Base-by-base conservation (phyloP, 2,329 filamentous ascomycete species). In the Paecilomyces formosus region DNA sequence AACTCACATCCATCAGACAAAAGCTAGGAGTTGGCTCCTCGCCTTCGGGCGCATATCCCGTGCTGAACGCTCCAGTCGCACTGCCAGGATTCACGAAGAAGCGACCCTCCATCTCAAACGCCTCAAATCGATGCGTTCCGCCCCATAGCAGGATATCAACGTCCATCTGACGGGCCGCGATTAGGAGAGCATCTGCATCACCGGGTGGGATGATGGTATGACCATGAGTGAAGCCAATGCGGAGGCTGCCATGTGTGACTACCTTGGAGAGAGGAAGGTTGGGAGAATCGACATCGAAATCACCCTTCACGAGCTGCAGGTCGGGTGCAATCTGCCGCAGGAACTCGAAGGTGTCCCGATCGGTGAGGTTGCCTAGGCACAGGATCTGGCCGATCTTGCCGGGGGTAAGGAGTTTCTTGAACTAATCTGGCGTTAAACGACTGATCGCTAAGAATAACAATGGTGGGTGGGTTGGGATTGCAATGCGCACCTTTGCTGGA, bases 1-100 rank as follows among this genome's bases (percentile, higher is more conserved):
- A 28, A 88, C 91, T 79, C 75, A 97, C 92, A 83, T 97, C 93
- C 93, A 97, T 97, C 74, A 97, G 78, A 70, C 94, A 96, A 76
- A 97, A 97, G 72, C 92, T 96, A 26, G 93, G 93, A 58, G 87
- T 87, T 24, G 88, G 89, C 57, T 93, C 89, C 70, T 89, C 83
- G 31, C 77, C 81, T 51, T 81, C 80, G 2, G 78, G 71, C 78
- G 82, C 84, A 76, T 81, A 85, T 13, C 80, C 79, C 12, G 82
- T 84, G 60, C 80, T 85, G 74, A 86, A 82, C 1, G 86, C 86
- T 0, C 86, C 86, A 3, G 86, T 88, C 2, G 85, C 86, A 70
- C 83, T 86, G 28, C 86, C 86, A 0, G 86, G 86, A 65, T 88
- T 88, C 56, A 88, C 80, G 69, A 88, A 88, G 76, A 88, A 88